Evolutionary conservation across 805 yeast genomes (phyloP).

Genomic region (Schizosaccharomyces osmophilus): DNA sequence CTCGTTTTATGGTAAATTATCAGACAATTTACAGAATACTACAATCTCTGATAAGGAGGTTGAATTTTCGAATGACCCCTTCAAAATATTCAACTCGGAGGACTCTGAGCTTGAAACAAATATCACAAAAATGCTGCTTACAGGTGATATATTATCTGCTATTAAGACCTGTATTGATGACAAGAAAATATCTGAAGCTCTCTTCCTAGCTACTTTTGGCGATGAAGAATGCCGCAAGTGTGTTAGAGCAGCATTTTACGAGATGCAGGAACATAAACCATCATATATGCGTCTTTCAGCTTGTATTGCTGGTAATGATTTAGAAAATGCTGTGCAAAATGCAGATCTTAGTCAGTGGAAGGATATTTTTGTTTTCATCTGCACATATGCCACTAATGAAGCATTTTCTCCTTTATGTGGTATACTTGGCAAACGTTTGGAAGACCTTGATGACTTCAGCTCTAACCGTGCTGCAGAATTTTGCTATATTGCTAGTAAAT

Average conservation of each 20-base stretch:
- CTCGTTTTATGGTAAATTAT: neutral
- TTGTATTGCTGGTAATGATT: slow-evolving; percentile 27
- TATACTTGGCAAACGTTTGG: slow-evolving; percentile 54
- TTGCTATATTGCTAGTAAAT: slow-evolving; percentile 58
- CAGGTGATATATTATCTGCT: slow-evolving; percentile 42
- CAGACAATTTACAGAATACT: neutral
- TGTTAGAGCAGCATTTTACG: slow-evolving; percentile 42
- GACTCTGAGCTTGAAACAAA: slow-evolving; percentile 22
- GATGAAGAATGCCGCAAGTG: slow-evolving; percentile 32
- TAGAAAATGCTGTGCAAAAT: slow-evolving; percentile 48
- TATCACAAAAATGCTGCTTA: slow-evolving; percentile 28
- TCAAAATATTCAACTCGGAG: slow-evolving; percentile 15
- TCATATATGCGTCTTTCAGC: slow-evolving; percentile 51
- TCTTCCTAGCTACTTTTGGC: slow-evolving; percentile 46
- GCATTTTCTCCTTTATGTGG: slow-evolving; percentile 32
- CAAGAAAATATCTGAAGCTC: slow-evolving; percentile 50
- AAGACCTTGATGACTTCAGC: slow-evolving; percentile 14
- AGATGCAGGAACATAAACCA: slow-evolving; percentile 27
- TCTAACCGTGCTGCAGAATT: slow-evolving; percentile 26
- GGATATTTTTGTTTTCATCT: slow-evolving; percentile 45
- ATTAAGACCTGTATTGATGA: slow-evolving; percentile 39
- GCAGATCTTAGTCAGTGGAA: slow-evolving; percentile 67
- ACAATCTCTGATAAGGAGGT: neutral
- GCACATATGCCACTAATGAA: slow-evolving; percentile 24
- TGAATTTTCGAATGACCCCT: slow-evolving; percentile 3